These are phyloP conservation scores for Emergomyces pasteurianus DNA, from an alignment of 2,329 filamentous ascomycete species.

Conservation along the genomic window DNA sequence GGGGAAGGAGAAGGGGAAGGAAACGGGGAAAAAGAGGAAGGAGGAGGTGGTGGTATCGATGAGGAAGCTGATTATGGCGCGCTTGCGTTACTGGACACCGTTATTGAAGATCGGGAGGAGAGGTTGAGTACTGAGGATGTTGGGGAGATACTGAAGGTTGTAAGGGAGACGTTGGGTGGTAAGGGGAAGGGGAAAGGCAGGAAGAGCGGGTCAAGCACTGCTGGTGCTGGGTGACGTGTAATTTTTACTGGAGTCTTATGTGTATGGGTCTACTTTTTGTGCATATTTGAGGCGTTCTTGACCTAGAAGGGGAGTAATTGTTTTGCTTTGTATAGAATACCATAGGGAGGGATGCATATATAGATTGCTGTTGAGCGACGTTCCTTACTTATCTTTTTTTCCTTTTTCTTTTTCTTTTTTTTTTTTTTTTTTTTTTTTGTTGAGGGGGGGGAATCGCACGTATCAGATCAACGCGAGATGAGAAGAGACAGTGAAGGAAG, in stretches of 20 bases:
- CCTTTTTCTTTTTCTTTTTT: too few relatives aligned
- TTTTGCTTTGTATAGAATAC: background rate
- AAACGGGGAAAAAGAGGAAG: background rate
- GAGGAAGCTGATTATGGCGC: conserved; percentile 25
- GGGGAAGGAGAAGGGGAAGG: conserved; percentile 10
- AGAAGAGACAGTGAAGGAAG: too few relatives aligned
- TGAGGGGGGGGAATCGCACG: too few relatives aligned
- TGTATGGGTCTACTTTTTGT: background rate
- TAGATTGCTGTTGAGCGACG: too few relatives aligned
- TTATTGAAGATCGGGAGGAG: conserved; percentile 33
- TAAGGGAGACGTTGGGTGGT: conserved; percentile 22
- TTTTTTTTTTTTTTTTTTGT: too few relatives aligned
- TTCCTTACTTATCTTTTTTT: too few relatives aligned
- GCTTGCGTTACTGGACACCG: conserved; percentile 24
- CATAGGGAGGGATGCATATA: too few relatives aligned
- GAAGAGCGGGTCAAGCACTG: background rate
- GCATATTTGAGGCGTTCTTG: background rate
- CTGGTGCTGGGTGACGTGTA: background rate
- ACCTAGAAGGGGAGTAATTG: background rate
- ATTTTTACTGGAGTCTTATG: background rate
- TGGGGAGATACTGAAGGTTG: conserved; percentile 22
- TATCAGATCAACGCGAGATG: too few relatives aligned
- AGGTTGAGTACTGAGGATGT: conserved; percentile 29
- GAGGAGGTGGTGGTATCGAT: background rate
- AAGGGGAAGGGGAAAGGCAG: conserved; percentile 6